Percentiles rank a stretch among this genome's conserved stretches.
Evolutionary conservation across 805 yeast species (phyloP).

Genomic region (Yamadazyma endophytica): DNA sequence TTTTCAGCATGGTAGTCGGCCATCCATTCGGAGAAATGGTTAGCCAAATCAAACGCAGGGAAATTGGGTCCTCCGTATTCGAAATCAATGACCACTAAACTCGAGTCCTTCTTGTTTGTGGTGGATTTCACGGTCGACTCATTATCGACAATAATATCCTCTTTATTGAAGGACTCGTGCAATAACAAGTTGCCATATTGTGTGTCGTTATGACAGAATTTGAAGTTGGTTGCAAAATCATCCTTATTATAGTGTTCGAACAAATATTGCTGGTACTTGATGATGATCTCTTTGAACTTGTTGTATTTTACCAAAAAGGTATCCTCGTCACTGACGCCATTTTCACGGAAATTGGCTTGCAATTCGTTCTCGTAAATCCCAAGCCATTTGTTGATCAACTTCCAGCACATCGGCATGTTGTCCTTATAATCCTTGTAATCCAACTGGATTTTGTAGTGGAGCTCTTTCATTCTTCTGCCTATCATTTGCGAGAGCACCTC

Average conservation of each 20-base stretch:
- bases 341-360: constrained; percentile 19
- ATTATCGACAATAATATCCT: constrained; percentile 25
- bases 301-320: constrained; percentile 46
- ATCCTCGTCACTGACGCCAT: constrained; percentile 26
- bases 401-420: constrained; percentile 68
- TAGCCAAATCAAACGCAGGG: constrained; percentile 86
- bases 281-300: constrained; percentile 46
- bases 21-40: constrained; percentile 98
- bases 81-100: constrained; percentile 90
- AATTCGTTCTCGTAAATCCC: constrained; percentile 30
- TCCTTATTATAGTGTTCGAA: constrained; percentile 43
- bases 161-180: constrained; percentile 49
- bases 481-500: constrained; percentile 76
- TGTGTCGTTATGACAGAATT: constrained; percentile 93
- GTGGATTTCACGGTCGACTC: constrained; percentile 20
- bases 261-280: constrained; percentile 61
- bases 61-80: constrained; percentile 91
- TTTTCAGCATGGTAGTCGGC: constrained; percentile 73
- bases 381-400: constrained; percentile 68
- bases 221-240: constrained; percentile 46
- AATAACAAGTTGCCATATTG: constrained; percentile 92
- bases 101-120: constrained; percentile 33
- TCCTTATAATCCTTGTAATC: constrained; percentile 47
- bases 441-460: constrained; percentile 76
- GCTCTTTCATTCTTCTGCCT: constrained; percentile 94